Evolutionary conservation across 345 rosid genomes (phyloP), one percentile per base, ranked within the genome.

Genomic region (Dovyalis caffra): DNA sequence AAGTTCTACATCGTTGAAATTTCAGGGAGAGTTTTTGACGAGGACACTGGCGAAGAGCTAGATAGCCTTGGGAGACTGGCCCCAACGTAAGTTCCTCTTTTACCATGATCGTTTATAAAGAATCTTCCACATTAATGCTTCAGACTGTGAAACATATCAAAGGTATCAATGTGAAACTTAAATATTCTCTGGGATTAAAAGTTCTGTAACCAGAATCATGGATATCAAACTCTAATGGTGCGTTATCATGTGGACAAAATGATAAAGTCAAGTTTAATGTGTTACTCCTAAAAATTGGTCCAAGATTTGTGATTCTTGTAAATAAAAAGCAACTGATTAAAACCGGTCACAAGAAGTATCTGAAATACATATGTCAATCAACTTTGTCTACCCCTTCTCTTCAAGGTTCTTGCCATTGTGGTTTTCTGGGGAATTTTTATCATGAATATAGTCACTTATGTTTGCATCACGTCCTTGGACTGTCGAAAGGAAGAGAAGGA

Each of bases 1-100:
- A 80, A 68, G 72, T 68, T 23, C 34, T 80, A 80, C 47, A 68
- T 53, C 2, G 14, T 80, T 8, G 68, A 68, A n/a, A 63, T 69
- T 26, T 73, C 76, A 1, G 83, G 83, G 12, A 76, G 77, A 76
- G 80, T 80, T 51, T 15, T 66, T 33, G 77, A 76, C 26, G 28
- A 51, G 18, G 80, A 63, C 20, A 11, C 80, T 9, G 74, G 63
- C 2, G 29, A 68, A 68, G 67, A 76, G 80, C 70, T 80, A 4
- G 12, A 26, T 3, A 32, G 65, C 31, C 76, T 80, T 20, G 83
- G 80, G 45, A 76, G 68, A 68, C 83, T 76, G 32, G 83, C 83
- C 12, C 83, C 83, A 3, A 72, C 83, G 83, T 80, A 72, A 76
- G 74, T 51, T 62, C 47, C 69, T 25, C 15, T n/a, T 43, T 70